Percentiles rank a stretch among this genome's conserved stretches.
These are phyloP conservation scores for Ustilaginoidea virens DNA, from an alignment of 2,329 filamentous ascomycete genomes.

Conservation along the genomic window DNA sequence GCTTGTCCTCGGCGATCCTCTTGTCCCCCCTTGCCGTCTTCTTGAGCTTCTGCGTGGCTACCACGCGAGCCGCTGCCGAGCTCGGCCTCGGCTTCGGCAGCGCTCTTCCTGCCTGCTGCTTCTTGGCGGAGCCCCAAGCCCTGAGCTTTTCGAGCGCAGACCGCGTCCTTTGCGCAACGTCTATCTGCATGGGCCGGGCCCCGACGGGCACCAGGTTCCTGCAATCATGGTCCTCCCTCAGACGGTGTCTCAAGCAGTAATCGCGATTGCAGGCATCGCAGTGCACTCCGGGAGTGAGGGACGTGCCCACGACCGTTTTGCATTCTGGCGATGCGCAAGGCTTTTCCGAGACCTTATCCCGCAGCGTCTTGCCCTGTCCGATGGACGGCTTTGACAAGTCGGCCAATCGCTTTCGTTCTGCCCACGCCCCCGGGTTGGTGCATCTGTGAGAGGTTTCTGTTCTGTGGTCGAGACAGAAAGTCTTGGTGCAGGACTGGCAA, in stretches of 20 bases:
- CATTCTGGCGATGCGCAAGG: constrained; percentile 52
- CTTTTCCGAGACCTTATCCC: constrained; percentile 42
- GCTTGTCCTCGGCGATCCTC: constrained; percentile 63
- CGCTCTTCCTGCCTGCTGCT: constrained; percentile 40
- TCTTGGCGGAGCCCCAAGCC: constrained; percentile 67
- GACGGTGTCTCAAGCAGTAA: constrained; percentile 65
- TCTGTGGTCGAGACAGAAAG: constrained; percentile 89
- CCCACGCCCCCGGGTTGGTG: constrained; percentile 44
- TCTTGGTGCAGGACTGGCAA: constrained; percentile 75
- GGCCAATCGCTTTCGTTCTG: constrained; percentile 37
- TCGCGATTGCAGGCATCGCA: constrained; percentile 56
- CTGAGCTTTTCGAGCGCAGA: constrained; percentile 64
- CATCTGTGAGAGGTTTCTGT: constrained; percentile 69
- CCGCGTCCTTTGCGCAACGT: constrained; percentile 46
- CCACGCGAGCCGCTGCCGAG: constrained; percentile 45
- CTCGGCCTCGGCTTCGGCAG: constrained; percentile 49
- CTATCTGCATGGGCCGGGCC: constrained; percentile 27
- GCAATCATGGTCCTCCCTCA: constrained; percentile 75
- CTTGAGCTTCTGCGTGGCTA: constrained; percentile 66
- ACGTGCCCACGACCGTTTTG: constrained; percentile 57
- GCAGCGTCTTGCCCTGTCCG: constrained; percentile 37
- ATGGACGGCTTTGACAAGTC: constrained; percentile 37
- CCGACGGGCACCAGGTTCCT: constrained; percentile 50
- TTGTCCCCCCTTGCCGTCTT: constrained; percentile 80
- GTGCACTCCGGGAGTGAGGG: constrained; percentile 51